phyloP scores from a whole-genome alignment of 2,329 filamentous ascomycete species.

The Neurospora crassa region DNA sequence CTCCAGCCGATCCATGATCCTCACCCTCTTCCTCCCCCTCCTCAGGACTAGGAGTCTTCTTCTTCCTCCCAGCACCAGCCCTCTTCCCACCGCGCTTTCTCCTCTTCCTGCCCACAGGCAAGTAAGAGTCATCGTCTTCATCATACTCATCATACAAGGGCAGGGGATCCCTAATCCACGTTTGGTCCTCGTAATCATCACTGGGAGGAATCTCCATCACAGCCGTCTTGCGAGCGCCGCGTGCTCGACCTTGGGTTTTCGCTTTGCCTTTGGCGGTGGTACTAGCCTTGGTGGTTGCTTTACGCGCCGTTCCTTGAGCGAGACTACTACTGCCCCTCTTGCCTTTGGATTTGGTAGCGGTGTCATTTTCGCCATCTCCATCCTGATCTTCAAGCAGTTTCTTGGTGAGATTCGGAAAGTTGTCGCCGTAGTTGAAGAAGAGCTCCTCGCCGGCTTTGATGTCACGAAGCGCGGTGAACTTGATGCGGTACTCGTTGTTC shows the following conservation, averaged over 20 bases:
- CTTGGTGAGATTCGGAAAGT: constrained; percentile 53
- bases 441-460: constrained; percentile 67
- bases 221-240: constrained; percentile 4
- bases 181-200: neutral
- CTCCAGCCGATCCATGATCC: constrained; percentile 1
- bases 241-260: neutral
- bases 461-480: constrained; percentile 57
- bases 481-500: constrained; percentile 68
- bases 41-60: constrained; percentile 3
- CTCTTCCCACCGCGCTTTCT: constrained; percentile 18
- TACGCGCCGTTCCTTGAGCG: constrained; percentile 8
- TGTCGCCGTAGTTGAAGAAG: constrained; percentile 71
- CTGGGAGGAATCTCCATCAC: neutral
- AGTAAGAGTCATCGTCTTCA: constrained; percentile 8
- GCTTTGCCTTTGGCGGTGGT: constrained; percentile 1
- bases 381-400: constrained; percentile 30
- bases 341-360: constrained; percentile 6
- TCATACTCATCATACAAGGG: constrained; percentile 12
- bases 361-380: constrained; percentile 3
- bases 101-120: constrained; percentile 4
- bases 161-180: neutral
- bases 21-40: neutral
- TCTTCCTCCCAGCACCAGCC: constrained; percentile 19
- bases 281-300: constrained; percentile 13
- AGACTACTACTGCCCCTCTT: constrained; percentile 7